These are phyloP conservation scores for Saccharomycopsis capsularis DNA, from an alignment of 805 yeast species.

Conservation along the genomic window DNA sequence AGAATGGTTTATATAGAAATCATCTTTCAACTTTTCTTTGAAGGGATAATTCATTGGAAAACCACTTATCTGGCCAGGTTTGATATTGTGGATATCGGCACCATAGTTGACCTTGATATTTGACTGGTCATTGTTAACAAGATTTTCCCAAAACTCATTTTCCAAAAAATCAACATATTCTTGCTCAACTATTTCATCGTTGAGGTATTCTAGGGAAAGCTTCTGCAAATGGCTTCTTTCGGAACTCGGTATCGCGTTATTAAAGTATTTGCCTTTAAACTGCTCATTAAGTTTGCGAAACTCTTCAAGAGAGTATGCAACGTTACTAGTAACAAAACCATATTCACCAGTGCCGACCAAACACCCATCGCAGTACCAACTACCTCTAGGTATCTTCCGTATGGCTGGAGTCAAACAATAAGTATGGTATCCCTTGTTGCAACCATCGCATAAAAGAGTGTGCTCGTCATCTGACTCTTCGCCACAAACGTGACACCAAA, in stretches of 20 bases:
- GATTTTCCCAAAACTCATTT: slow-evolving; percentile 58
- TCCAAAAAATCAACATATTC: slow-evolving; percentile 37
- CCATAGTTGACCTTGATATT: slow-evolving; percentile 69
- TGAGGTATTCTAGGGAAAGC: slow-evolving; percentile 58
- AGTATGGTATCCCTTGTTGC: slow-evolving; percentile 63
- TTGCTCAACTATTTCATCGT: slow-evolving; percentile 28
- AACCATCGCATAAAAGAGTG: slow-evolving; percentile 64
- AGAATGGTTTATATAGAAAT: slow-evolving; percentile 48
- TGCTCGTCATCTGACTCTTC: slow-evolving; percentile 29
- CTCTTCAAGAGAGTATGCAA: slow-evolving; percentile 48
- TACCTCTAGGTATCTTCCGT: slow-evolving; percentile 43
- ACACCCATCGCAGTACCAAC: slow-evolving; percentile 81
- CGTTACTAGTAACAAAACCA: slow-evolving; percentile 70
- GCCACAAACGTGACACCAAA: slow-evolving; percentile 26
- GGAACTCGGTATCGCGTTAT: slow-evolving; percentile 33
- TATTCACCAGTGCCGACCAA: slow-evolving; percentile 82
- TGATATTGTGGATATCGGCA: slow-evolving; percentile 69
- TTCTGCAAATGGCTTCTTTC: slow-evolving; percentile 12
- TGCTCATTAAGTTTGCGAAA: slow-evolving; percentile 51
- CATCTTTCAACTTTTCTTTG: slow-evolving; percentile 24
- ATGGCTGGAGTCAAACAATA: slow-evolving; percentile 58
- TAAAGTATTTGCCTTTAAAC: slow-evolving; percentile 41
- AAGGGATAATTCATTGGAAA: slow-evolving; percentile 49
- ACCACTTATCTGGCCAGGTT: slow-evolving; percentile 64
- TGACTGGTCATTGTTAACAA: slow-evolving; percentile 32